These are phyloP conservation scores for Talaromyces sp. DNA, from an alignment of 2,329 filamentous ascomycete species.

Conservation along the genomic window DNA sequence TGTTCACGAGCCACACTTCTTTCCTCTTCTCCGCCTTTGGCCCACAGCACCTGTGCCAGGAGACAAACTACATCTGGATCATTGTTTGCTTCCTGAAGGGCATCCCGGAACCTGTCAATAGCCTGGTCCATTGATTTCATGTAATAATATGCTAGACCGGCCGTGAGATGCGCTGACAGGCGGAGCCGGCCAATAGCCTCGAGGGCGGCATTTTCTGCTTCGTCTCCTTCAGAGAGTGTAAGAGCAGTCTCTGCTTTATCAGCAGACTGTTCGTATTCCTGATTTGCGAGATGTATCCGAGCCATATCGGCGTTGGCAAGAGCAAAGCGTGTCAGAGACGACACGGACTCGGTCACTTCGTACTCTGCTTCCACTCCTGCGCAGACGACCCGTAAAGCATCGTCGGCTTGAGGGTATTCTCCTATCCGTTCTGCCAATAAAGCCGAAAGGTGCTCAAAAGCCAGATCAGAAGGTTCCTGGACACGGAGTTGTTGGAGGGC, in stretches of 20 bases:
- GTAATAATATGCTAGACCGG: slow-evolving; percentile 78
- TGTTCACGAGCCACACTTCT: slow-evolving; percentile 70
- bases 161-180: slow-evolving; percentile 78
- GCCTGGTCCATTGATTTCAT: slow-evolving; percentile 60
- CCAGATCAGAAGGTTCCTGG: slow-evolving; percentile 64
- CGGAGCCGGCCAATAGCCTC: slow-evolving; percentile 65
- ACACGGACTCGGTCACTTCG: slow-evolving; percentile 71
- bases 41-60: slow-evolving; percentile 89
- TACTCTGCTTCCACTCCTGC: slow-evolving; percentile 71
- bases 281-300: slow-evolving; percentile 69
- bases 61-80: slow-evolving; percentile 83
- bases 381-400: slow-evolving; percentile 62
- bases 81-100: slow-evolving; percentile 68
- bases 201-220: slow-evolving; percentile 56
- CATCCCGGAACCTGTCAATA: slow-evolving; percentile 72
- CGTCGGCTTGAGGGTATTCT: slow-evolving; percentile 60
- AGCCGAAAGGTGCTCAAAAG: slow-evolving; percentile 70
- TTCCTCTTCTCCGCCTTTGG: slow-evolving; percentile 69
- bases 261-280: slow-evolving; percentile 61
- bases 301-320: slow-evolving; percentile 82
- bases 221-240: slow-evolving; percentile 68
- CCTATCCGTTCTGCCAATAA: slow-evolving; percentile 76
- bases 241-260: slow-evolving; percentile 78
- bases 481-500: slow-evolving; percentile 74
- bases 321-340: slow-evolving; percentile 69